These are phyloP conservation scores for Claviceps cyperi DNA, from an alignment of 2,329 filamentous ascomycete species.

Conservation along the genomic window DNA sequence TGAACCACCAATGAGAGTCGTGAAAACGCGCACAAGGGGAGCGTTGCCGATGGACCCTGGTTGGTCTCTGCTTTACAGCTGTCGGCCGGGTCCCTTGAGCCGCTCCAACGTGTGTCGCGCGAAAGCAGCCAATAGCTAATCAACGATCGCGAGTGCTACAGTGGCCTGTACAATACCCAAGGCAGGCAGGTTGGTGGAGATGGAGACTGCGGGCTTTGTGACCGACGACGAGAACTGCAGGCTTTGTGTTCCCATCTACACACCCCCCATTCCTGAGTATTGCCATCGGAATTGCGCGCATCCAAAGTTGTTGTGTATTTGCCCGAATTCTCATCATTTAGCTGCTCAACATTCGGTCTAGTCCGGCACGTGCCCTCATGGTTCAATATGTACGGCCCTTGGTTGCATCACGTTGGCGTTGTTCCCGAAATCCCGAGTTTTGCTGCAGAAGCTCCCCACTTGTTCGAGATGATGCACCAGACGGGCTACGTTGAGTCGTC, in stretches of 20 bases:
- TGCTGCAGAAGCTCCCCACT: not conserved
- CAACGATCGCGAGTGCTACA: slow-evolving; percentile 2
- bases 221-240: not conserved
- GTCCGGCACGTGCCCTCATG: slow-evolving; percentile 3
- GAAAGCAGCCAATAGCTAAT: not conserved
- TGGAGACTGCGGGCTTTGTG: too few species aligned
- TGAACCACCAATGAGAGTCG: slow-evolving; percentile 2
- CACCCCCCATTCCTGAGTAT: not conserved
- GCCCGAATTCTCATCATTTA: not conserved
- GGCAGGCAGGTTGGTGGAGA: not conserved
- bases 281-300: not conserved
- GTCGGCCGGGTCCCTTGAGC: too few species aligned
- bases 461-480: not conserved
- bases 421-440: not conserved
- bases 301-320: not conserved
- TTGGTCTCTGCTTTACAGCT: not conserved
- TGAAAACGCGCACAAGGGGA: slow-evolving; percentile 1
- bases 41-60: not conserved
- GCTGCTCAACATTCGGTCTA: not conserved
- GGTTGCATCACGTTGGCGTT: not conserved
- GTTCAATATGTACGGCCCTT: slow-evolving; percentile 2
- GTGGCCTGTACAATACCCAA: too few species aligned
- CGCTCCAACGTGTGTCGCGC: too few species aligned
- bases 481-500: not conserved
- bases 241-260: not conserved